A percentile compares a stretch with the other conserved stretches of the same genome.
Conservation (phyloP, 176 grass and related monocot genomes). For the Puya raimondii region DNA sequence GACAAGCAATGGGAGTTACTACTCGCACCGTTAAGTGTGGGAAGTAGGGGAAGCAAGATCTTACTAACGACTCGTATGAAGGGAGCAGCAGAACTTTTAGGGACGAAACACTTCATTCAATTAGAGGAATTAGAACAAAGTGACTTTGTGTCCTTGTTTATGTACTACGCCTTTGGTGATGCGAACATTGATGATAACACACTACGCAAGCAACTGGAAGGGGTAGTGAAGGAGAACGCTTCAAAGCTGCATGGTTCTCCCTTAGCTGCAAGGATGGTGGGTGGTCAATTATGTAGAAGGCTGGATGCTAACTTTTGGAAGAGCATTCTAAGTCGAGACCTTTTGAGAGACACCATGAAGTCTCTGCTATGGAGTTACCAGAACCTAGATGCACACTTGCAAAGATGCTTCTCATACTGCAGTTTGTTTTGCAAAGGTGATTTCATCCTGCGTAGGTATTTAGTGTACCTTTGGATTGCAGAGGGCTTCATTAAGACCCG, state of each 20-base stretch:
- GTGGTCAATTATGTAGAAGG: neutral
- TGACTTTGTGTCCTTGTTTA: slow-evolving; percentile 7
- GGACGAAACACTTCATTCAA: neutral
- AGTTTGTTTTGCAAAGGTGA: neutral
- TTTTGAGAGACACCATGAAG: neutral
- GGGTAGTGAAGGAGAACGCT: neutral
- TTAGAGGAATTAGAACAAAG: neutral
- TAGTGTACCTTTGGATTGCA: slow-evolving; percentile 35
- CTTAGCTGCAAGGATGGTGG: slow-evolving; percentile 13
- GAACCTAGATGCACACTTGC: slow-evolving; percentile 9
- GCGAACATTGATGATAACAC: neutral
- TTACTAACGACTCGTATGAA: neutral
- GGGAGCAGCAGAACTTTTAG: neutral
- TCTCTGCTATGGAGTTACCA: slow-evolving; percentile 22
- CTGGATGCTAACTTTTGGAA: neutral
- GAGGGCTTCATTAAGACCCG: slow-evolving; percentile 25
- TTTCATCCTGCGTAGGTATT: neutral
- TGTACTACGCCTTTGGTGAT: slow-evolving; percentile 2
- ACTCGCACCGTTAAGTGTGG: slow-evolving; percentile 1
- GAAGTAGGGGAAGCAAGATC: neutral
- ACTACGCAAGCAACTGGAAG: neutral
- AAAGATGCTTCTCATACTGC: slow-evolving; percentile 4
- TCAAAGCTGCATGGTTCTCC: slow-evolving; percentile 11
- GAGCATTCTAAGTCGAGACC: neutral
- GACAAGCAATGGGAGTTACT: neutral